These are phyloP conservation scores for Chaetomiaceae sp. DNA, from an alignment of 2,329 filamentous ascomycete genomes.

Conservation along the genomic window DNA sequence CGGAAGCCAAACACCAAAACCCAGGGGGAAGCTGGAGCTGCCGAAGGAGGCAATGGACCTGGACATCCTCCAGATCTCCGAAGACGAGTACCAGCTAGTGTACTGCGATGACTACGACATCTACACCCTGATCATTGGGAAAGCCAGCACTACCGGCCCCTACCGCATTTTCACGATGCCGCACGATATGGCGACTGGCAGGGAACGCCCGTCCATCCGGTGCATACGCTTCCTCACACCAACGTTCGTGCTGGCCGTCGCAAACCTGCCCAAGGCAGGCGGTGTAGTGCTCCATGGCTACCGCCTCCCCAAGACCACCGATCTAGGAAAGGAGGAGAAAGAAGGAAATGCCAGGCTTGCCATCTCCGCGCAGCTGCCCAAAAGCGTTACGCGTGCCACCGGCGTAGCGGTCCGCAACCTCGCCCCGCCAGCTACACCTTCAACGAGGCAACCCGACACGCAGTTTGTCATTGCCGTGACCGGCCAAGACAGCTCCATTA, in stretches of 20 bases:
- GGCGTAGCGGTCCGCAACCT: slow-evolving; percentile 72
- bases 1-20: slow-evolving; percentile 39
- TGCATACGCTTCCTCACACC: slow-evolving; percentile 54
- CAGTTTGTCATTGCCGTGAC: slow-evolving; percentile 79
- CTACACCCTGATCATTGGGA: slow-evolving; percentile 56
- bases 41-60: slow-evolving; percentile 59
- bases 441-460: slow-evolving; percentile 52
- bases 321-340: slow-evolving; percentile 13
- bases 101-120: slow-evolving; percentile 76
- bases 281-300: slow-evolving; percentile 53
- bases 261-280: slow-evolving; percentile 53
- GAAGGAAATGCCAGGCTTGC: slow-evolving; percentile 42
- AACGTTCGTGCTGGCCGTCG: slow-evolving; percentile 50
- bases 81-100: slow-evolving; percentile 61
- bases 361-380: slow-evolving; percentile 53
- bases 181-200: slow-evolving; percentile 35
- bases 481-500: slow-evolving; percentile 71
- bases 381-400: slow-evolving; percentile 65
- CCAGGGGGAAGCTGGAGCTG: slow-evolving; percentile 45
- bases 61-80: slow-evolving; percentile 59
- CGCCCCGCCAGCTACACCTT: slow-evolving; percentile 45
- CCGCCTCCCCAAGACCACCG: slow-evolving; percentile 38
- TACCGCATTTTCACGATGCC: slow-evolving; percentile 52
- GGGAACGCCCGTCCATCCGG: slow-evolving; percentile 46
- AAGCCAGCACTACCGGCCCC: slow-evolving; percentile 39